These are phyloP conservation scores for Neoboletus subvelutipes DNA, from an alignment of 768 basidiomycete genomes.

Conservation along the genomic window DNA sequence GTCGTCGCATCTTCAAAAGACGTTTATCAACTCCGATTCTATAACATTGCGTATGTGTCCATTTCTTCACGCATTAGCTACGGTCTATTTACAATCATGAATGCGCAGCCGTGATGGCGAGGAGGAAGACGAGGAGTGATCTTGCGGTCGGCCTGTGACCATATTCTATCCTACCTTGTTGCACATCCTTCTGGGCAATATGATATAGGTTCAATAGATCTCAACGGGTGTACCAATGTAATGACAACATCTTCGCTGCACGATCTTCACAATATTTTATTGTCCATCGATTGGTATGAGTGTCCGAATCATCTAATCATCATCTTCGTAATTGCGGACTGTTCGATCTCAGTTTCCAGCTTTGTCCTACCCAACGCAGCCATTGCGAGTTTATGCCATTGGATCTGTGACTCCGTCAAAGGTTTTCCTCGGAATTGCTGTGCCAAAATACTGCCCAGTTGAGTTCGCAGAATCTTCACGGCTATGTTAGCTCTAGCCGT, in stretches of 20 bases:
- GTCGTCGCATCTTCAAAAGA: conserved; percentile 95
- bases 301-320: conserved; percentile 15
- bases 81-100: neutral
- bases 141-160: neutral
- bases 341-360: conserved; percentile 30
- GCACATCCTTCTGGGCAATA: conserved; percentile 6
- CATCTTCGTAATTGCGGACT: conserved; percentile 12
- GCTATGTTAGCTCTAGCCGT: conserved; percentile 74
- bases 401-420: conserved; percentile 54
- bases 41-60: conserved; percentile 77
- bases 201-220: neutral
- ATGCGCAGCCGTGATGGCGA: conserved; percentile 44
- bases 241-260: neutral
- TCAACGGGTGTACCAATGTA: neutral
- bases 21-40: conserved; percentile 92
- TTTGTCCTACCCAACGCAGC: conserved; percentile 56
- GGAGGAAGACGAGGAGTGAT: conserved; percentile 54
- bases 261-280: neutral
- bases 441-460: conserved; percentile 58
- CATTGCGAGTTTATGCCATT: conserved; percentile 75
- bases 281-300: neutral
- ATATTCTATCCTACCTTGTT: conserved; percentile 1
- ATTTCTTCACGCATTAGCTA: neutral
- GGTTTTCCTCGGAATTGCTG: conserved; percentile 64
- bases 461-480: conserved; percentile 72